Percentiles rank a stretch among this genome's conserved stretches.
Conservation (phyloP, 192 early-diverging fungal species). For the Coemansia asiatica region DNA sequence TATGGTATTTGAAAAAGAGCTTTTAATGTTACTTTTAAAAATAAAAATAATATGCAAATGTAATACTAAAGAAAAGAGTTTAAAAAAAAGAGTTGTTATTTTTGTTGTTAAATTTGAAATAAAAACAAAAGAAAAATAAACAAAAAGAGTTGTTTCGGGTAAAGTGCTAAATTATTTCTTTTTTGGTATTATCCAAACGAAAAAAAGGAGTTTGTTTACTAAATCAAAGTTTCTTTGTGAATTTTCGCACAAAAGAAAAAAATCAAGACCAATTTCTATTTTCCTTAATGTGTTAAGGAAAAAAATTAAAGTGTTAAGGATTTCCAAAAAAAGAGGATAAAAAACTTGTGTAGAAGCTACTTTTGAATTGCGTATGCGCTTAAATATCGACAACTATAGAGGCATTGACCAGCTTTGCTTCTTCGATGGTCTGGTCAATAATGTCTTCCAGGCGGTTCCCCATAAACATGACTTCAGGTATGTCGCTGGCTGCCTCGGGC, state of each 20-base stretch:
- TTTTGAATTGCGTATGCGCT: background rate
- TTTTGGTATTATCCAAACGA: background rate
- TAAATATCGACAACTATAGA: slow-evolving; percentile 51
- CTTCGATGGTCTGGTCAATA: slow-evolving; percentile 68
- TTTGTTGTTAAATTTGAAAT: background rate
- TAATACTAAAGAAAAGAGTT: background rate
- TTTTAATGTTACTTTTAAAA: background rate
- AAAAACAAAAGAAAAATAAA: slow-evolving; percentile 6
- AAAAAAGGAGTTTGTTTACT: background rate
- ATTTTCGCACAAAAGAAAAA: slow-evolving; percentile 6
- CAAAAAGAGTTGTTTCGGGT: background rate
- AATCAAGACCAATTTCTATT: background rate
- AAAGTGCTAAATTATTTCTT: background rate
- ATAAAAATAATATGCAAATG: background rate
- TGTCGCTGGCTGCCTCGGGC: slow-evolving; percentile 60
- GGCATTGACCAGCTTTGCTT: slow-evolving; percentile 69
- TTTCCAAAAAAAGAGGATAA: background rate
- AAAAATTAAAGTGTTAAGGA: background rate
- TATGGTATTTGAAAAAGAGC: background rate
- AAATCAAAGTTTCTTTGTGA: slow-evolving; percentile 6
- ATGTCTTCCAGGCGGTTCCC: slow-evolving; percentile 65
- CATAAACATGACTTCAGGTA: slow-evolving; percentile 68
- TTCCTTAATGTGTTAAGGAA: background rate
- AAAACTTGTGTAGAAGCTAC: background rate
- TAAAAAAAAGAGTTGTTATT: background rate